phyloP scores from a whole-genome alignment of 2,329 filamentous ascomycete genomes.

The Ophiocordyceps camponoti-saundersi region DNA sequence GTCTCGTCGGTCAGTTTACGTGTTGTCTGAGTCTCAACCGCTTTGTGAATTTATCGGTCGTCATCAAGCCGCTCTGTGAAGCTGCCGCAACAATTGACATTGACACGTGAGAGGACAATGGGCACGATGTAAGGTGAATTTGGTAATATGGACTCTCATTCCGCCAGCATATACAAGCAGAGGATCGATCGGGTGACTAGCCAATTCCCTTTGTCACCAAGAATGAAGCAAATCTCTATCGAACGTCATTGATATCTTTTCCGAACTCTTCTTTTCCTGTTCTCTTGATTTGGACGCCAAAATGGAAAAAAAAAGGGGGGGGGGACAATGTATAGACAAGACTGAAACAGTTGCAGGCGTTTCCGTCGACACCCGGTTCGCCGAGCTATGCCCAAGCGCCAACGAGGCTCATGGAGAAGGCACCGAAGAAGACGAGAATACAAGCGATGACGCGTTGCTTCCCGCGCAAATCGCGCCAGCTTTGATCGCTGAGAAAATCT shows the following conservation, averaged over 20 bases:
- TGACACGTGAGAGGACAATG: too few species aligned
- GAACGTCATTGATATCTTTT: not conserved
- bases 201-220: not conserved
- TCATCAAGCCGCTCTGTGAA: not conserved
- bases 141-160: not conserved
- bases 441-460: slow-evolving; percentile 36
- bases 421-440: slow-evolving; percentile 38
- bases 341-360: too few species aligned
- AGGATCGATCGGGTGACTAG: not conserved
- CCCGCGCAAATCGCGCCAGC: slow-evolving; percentile 38
- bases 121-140: not conserved
- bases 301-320: not conserved
- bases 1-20: not conserved
- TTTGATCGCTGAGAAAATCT: slow-evolving; percentile 51
- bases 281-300: not conserved
- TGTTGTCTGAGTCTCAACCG: not conserved
- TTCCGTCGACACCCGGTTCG: not conserved
- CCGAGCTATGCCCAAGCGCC: slow-evolving; percentile 39
- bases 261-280: not conserved
- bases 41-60: not conserved
- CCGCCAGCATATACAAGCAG: not conserved
- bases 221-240: too few species aligned
- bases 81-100: not conserved
- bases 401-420: slow-evolving; percentile 45
- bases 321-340: not conserved